Evolutionary conservation across 1,284 basidiomycete species (phyloP).

Genomic region (Coniophora puteana): DNA sequence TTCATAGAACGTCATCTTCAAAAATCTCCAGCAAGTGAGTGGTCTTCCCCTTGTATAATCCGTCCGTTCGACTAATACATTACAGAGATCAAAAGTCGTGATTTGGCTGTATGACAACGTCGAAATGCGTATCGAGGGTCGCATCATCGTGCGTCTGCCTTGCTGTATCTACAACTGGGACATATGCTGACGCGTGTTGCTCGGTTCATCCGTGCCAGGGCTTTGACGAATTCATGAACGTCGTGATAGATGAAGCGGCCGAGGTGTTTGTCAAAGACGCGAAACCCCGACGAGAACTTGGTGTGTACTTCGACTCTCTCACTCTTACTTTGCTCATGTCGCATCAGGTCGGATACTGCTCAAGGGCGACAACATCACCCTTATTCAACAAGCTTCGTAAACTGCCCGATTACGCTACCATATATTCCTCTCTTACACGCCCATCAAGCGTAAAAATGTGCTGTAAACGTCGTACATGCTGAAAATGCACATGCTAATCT

Average conservation of each 20-base stretch:
- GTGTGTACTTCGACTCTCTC: slow-evolving; percentile 31
- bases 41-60: background rate
- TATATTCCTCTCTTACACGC: slow-evolving; percentile 11
- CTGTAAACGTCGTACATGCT: slow-evolving; percentile 6
- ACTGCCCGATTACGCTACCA: slow-evolving; percentile 6
- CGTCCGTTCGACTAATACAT: slow-evolving; percentile 13
- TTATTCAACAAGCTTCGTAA: slow-evolving; percentile 88
- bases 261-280: slow-evolving; percentile 91
- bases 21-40: slow-evolving; percentile 86
- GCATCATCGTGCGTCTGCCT: slow-evolving; percentile 80
- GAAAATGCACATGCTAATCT: background rate
- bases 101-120: slow-evolving; percentile 98
- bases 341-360: slow-evolving; percentile 82
- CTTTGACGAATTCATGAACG: slow-evolving; percentile 99
- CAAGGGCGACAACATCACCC: slow-evolving; percentile 95
- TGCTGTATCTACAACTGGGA: slow-evolving; percentile 14
- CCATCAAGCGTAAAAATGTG: slow-evolving; percentile 17
- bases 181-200: slow-evolving; percentile 12
- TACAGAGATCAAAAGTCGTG: slow-evolving; percentile 79
- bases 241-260: slow-evolving; percentile 93
- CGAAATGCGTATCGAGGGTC: slow-evolving; percentile 95
- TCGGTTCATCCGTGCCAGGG: slow-evolving; percentile 72
- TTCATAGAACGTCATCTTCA: slow-evolving; percentile 95
- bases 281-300: slow-evolving; percentile 79
- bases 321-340: slow-evolving; percentile 14